Base-by-base conservation (phyloP, 371 early-diverging fungal species). In the Apophysomyces variabilis region DNA sequence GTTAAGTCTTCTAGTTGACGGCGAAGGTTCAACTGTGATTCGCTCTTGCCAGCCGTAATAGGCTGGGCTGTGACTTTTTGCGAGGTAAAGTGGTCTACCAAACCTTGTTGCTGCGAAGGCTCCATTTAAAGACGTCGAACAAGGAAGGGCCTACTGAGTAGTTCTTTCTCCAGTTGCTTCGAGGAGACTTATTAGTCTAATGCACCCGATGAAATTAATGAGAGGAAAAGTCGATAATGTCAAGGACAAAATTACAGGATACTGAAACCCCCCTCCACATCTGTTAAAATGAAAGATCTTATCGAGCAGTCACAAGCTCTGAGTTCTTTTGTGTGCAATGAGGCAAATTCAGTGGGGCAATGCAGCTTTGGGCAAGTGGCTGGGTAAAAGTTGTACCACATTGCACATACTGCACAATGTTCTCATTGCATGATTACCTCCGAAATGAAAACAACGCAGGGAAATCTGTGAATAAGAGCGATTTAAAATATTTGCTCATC, bases 1-100 rank as follows among this genome's bases (percentile, higher is more conserved):
- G 61, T 18, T 26, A 72, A 54, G 38, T 72, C 72, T 26, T 72
- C 68, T 16, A 72, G 32, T 32, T 72, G 72, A 11, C 56, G 56
- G 35, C 72, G 72, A 45, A 72, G 26, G 18, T 65, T 65, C 7
- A 62, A 54, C 44, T 70, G 65, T 7, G 61, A 58, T 18, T 60
- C 58, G 60, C 21, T 26, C 14, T 18, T 26, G 9, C 21, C 21
- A 7, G 50, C 21, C 9, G n/a, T 50, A 4, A 21, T 21, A 50
- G 50, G 21, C 50, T 50, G 50, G 9, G 50, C 21, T 50, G 18
- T 50, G 2, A 26, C 21, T 26, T 50, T 50, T 21, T 50, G 8
- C 50, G 50, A 26, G 50, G 14, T 50, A 26, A 50, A 50, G 21
- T 21, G 50, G 50, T 50, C 50, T 9, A 26, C 50, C 50, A 50